Evolutionary conservation across 768 basidiomycete species (phyloP).

Genomic region (Serendipita sp.): DNA sequence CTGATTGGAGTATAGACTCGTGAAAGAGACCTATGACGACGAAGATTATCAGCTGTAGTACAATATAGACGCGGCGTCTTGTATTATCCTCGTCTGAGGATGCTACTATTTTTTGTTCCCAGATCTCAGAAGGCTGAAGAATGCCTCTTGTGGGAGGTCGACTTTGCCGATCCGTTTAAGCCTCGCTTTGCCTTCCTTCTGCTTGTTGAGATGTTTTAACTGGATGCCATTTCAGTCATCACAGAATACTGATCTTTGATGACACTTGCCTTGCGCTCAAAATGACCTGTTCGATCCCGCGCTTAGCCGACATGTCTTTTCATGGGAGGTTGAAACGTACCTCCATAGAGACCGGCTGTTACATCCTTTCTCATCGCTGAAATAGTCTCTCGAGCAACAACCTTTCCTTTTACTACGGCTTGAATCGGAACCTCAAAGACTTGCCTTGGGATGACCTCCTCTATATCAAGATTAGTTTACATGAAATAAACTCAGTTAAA

Average conservation of each 20-base stretch:
- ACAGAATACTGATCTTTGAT: not conserved
- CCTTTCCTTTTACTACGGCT: conserved; percentile 71
- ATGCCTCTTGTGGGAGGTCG: conserved; percentile 87
- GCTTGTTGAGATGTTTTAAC: conserved; percentile 33
- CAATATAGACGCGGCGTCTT: not conserved
- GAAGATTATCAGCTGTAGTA: conserved; percentile 68
- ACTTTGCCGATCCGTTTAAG: conserved; percentile 84
- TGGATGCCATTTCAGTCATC: not conserved
- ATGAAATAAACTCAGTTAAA: not conserved
- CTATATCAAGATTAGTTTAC: conserved; percentile 23
- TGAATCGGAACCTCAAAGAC: conserved; percentile 93
- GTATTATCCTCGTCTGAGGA: too few species aligned
- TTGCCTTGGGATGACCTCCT: conserved; percentile 84
- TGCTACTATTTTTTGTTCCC: conserved; percentile 22
- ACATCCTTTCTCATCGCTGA: conserved; percentile 81
- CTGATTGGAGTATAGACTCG: conserved; percentile 32
- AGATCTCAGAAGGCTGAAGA: conserved; percentile 73
- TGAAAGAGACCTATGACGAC: conserved; percentile 92
- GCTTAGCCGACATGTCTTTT: conserved; percentile 5
- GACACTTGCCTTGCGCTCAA: conserved; percentile 77
- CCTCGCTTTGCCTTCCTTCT: conserved; percentile 81
- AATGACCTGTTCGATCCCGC: conserved; percentile 40
- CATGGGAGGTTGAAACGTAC: conserved; percentile 21
- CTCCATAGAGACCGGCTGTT: conserved; percentile 86
- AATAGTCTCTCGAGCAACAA: conserved; percentile 80